Evolutionary conservation across 129 eudicot species (phyloP).

Genomic region (Pittosporum tobira): DNA sequence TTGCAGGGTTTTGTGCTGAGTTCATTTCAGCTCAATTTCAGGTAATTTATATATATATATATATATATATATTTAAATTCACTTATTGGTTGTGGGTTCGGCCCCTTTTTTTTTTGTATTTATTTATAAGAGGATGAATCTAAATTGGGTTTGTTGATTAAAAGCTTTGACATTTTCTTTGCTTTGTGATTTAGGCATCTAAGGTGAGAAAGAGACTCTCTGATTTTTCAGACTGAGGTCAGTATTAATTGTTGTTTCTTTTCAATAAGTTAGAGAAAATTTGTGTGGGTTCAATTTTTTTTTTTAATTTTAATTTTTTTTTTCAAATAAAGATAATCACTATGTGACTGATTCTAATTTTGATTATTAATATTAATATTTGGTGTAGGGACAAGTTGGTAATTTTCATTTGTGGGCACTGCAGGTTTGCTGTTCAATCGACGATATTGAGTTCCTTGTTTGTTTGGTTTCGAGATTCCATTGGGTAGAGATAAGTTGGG

Average conservation of each 20-base stretch:
- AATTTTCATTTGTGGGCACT: too few relatives aligned
- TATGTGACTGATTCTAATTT: too few relatives aligned
- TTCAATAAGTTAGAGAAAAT: too few relatives aligned
- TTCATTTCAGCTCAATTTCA: conserved; percentile 1
- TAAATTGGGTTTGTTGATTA: background rate
- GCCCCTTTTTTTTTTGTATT: background rate
- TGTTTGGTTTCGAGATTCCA: background rate
- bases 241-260: background rate
- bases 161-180: background rate
- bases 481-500: too few relatives aligned
- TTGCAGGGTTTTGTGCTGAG: background rate
- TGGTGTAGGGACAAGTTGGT: too few relatives aligned
- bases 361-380: too few relatives aligned
- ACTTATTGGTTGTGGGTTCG: background rate
- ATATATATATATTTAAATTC: background rate
- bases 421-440: conserved; percentile 2
- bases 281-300: too few relatives aligned
- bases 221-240: background rate
- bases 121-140: background rate
- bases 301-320: too few relatives aligned
- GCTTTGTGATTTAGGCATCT: background rate
- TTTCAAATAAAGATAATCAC: too few relatives aligned
- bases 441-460: background rate
- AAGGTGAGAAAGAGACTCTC: background rate
- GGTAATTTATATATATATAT: too few relatives aligned